Base-by-base conservation (phyloP, 345 rosid genomes). In the Populus euphratica region DNA sequence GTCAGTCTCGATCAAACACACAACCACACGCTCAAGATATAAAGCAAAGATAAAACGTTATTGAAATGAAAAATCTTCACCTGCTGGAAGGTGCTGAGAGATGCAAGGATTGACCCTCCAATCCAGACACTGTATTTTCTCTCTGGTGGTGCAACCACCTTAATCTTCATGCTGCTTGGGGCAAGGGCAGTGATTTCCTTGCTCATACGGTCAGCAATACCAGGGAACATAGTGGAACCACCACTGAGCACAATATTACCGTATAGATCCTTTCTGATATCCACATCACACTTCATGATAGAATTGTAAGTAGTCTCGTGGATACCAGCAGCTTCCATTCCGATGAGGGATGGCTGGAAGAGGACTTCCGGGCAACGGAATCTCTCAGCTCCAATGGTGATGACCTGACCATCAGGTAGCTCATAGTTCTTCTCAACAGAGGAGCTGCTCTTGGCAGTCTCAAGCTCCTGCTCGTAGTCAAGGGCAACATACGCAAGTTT, bases 21-120 rank as follows among this genome's bases (percentile, higher is more conserved):
- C 2, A 11, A 6, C 3, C 3, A 3, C 0, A 4, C 33, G 25
- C 6, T 38, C 0, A 2, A 33, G 27, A 7, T 41, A 10, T 9
- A 41, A 41, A 41, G 13, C 44, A 41, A 41, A 41, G 44, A 10
- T 41, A 41, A 8, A 29, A 8, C 47, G 20, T 21, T 2, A 39
- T 6, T 39, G 31, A 36, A 64, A 18, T 13, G 36, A 80, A 12
- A 29, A 63, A 9, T 31, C 44, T 2, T 41, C 25, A 88, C 91
- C 91, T 88, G 91, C 83, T 88, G 91, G 85, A 88, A 88, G 80
- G 91, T 88, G 82, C 91, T 88, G 76, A 88, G 89, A 33, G 94
- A 90, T 66, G 94, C 94, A 69, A 90, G 90, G 87, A 90, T 90
- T 5, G 91, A 88, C 61, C 93, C 93, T 79, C 93, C 93, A 25